phyloP scores from a whole-genome alignment of 805 yeast genomes.

The Barnettozyma botsteinii region DNA sequence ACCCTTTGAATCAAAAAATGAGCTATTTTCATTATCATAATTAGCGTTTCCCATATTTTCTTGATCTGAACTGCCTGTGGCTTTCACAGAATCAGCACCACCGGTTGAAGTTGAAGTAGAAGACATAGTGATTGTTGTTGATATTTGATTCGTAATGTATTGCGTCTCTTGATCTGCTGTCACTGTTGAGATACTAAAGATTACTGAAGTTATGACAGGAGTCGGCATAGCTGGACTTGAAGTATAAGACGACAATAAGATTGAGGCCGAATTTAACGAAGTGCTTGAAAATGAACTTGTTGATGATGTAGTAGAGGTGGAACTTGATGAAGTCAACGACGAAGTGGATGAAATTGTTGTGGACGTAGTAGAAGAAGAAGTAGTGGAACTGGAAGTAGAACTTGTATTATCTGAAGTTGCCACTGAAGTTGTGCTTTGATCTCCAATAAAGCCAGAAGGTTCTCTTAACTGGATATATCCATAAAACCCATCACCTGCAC shows the following conservation, averaged over 20 bases:
- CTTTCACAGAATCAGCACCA: background rate
- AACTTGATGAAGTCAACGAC: conserved; percentile 9
- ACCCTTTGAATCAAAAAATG: conserved; percentile 64
- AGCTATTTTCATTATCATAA: background rate
- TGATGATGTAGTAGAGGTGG: conserved; percentile 16
- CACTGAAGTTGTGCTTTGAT: conserved; percentile 12
- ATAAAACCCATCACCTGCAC: conserved; percentile 36
- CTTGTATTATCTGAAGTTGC: conserved; percentile 17
- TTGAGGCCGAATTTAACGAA: conserved; percentile 6
- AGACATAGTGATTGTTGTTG: conserved; percentile 11
- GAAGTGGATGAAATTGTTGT: conserved; percentile 15
- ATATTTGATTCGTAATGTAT: conserved; percentile 8
- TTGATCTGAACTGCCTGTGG: background rate
- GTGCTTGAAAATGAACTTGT: conserved; percentile 15
- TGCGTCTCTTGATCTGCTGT: conserved; percentile 7
- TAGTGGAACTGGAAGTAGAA: conserved; percentile 15
- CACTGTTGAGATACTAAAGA: conserved; percentile 7
- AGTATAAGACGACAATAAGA: conserved; percentile 8
- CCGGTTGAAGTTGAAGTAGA: conserved; percentile 13
- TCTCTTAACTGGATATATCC: conserved; percentile 33
- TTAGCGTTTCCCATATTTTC: background rate
- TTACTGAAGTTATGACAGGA: conserved; percentile 6
- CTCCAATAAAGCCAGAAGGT: conserved; percentile 5
- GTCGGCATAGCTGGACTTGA: conserved; percentile 11
- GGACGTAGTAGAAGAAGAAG: conserved; percentile 23